Base-by-base conservation (phyloP, 2,329 filamentous ascomycete species). In the Thyridium curvatum region DNA sequence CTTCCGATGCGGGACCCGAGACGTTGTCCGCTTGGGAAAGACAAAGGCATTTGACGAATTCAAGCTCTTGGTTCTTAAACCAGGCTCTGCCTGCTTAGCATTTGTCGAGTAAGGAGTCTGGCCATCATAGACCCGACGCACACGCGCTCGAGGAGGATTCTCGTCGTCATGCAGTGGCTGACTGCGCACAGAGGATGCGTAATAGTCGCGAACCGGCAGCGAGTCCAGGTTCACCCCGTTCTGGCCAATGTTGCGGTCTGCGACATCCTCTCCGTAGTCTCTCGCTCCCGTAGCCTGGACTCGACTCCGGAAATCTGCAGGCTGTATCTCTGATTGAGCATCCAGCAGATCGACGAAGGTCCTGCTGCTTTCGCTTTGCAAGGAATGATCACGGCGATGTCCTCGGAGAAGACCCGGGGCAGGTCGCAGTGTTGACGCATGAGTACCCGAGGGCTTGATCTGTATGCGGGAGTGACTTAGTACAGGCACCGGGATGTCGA, bases 261-360 rank as follows among this genome's bases (percentile, higher is more conserved):
- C 78, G 2, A 82, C 76, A 51, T 82, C 78, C 52, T 84, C 80
- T n/a, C 72, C 78, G 46, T 77, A 81, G 36, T 74, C 69, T 32
- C 67, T 64, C 0, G 62, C 60, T 2, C 75, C 76, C 1, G 71
- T 52, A 1, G 75, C 74, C 39, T 66, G 55, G 3, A 78, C 48
- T 13, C 74, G 64, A 9, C 61, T 59, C 35, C 60, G 58, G 46
- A 78, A 77, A 42, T 74, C 64, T 3, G 63, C 58, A 0, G 68
- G 65, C 18, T 55, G 67, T 30, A 79, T 60, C 18, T 64, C 69
- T 1, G 72, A 72, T 42, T 76, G 71, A 1, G 76, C 77, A 45
- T 81, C 77, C 3, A 81, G 60, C 1, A 82, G 53, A 45, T 81
- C 75, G 34, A 80, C 65, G 40, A 66, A 62, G 4, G 56, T 51